Conservation (phyloP, 768 basidiomycete genomes). For the Leucosporidium scottii region DNA sequence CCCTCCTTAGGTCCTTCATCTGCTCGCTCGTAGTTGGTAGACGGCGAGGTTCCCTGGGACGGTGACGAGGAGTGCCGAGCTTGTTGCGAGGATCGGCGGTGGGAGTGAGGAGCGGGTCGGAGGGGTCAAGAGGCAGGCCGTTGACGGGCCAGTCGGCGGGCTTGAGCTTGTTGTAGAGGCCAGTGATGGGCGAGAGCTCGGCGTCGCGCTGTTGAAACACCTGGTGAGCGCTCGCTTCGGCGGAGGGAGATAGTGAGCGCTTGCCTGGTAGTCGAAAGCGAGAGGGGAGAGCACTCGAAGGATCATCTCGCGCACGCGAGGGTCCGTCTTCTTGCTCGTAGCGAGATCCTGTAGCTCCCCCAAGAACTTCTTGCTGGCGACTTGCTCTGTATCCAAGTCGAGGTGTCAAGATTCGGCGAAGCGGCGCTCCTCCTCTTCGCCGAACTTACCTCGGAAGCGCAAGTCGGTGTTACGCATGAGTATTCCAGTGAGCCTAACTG, state of each 20-base stretch:
- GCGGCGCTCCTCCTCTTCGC: background rate
- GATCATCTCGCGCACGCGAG: conserved; percentile 26
- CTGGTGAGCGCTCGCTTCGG: background rate
- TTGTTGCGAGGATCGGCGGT: conserved; percentile 6
- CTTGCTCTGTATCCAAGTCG: conserved; percentile 8
- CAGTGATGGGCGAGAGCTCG: conserved; percentile 21
- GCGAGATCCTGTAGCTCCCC: conserved; percentile 14
- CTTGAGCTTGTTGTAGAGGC: conserved; percentile 23
- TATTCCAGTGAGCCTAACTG: background rate
- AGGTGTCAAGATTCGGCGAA: background rate
- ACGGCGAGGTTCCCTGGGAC: background rate
- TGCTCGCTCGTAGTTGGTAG: conserved; percentile 9
- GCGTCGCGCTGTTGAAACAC: conserved; percentile 11
- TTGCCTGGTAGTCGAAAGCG: conserved; percentile 30
- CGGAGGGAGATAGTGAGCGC: background rate
- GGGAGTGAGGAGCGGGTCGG: conserved; percentile 32
- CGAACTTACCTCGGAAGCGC: conserved; percentile 25
- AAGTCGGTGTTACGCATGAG: conserved; percentile 24
- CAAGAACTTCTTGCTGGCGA: conserved; percentile 34
- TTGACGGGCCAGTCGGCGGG: conserved; percentile 18
- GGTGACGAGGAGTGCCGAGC: background rate
- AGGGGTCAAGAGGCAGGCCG: conserved; percentile 28
- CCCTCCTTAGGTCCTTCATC: conserved; percentile 17
- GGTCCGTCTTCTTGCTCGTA: conserved; percentile 14
- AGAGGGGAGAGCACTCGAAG: conserved; percentile 23